phyloP scores from a whole-genome alignment of 148 eudicot species.

The Spergularia marina region DNA sequence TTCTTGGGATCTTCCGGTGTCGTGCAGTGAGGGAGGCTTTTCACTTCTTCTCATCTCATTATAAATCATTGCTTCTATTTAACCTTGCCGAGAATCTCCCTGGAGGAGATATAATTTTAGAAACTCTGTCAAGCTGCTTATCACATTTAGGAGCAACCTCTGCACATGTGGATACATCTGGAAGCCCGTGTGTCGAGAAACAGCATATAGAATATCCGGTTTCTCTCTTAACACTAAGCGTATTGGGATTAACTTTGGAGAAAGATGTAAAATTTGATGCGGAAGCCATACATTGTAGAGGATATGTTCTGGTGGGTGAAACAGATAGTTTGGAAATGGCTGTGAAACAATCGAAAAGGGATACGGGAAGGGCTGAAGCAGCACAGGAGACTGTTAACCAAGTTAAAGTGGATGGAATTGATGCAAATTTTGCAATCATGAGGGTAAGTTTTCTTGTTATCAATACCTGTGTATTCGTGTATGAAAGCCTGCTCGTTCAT shows the following conservation, averaged over 20 bases:
- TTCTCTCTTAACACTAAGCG: constrained; percentile 46
- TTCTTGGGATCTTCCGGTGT: constrained; percentile 65
- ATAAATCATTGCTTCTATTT: constrained; percentile 64
- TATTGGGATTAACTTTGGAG: constrained; percentile 41
- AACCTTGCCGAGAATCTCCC: constrained; percentile 89
- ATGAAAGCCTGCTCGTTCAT: background rate
- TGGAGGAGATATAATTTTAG: constrained; percentile 67
- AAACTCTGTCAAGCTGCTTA: constrained; percentile 60
- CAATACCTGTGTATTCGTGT: background rate
- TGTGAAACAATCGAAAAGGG: constrained; percentile 56
- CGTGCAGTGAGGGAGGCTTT: constrained; percentile 82
- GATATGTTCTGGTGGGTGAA: constrained; percentile 63
- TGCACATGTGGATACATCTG: constrained; percentile 34
- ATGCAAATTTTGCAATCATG: constrained; percentile 78
- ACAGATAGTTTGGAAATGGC: constrained; percentile 58
- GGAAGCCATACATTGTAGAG: constrained; percentile 37
- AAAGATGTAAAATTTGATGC: constrained; percentile 32
- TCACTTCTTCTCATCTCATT: constrained; percentile 50
- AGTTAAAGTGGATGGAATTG: constrained; percentile 90
- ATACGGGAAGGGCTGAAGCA: constrained; percentile 71
- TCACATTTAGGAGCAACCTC: constrained; percentile 35
- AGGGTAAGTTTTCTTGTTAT: constrained; percentile 39
- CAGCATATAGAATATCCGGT: constrained; percentile 35
- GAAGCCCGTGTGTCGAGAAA: constrained; percentile 32
- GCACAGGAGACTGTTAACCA: constrained; percentile 81